Evolutionary conservation across 169 alveolate species (phyloP).

Genomic region (Prorocentrum cordatum): DNA sequence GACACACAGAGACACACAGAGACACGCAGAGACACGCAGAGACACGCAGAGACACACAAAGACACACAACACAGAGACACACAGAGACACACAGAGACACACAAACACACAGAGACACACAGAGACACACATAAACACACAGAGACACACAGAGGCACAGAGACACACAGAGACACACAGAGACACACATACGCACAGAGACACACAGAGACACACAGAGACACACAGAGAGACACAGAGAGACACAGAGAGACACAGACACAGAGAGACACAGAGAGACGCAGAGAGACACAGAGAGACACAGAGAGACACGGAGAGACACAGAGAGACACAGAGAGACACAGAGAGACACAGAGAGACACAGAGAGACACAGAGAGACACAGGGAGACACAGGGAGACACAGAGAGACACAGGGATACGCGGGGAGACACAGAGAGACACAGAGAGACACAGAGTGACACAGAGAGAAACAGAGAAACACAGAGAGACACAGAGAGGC

Average conservation of each 20-base stretch:
- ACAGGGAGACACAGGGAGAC: not conserved
- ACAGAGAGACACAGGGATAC: not conserved
- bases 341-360: not conserved
- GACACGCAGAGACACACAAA: too few species aligned
- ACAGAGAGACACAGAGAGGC: not conserved
- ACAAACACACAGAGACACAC: too few species aligned
- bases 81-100: too few species aligned
- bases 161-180: not conserved
- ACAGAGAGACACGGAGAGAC: not conserved
- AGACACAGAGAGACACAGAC: not conserved
- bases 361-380: not conserved
- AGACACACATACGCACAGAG: not conserved
- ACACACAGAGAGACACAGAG: not conserved
- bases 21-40: too few species aligned
- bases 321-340: not conserved
- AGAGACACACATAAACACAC: not conserved
- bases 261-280: not conserved
- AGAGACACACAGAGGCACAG: slow-evolving; percentile 1
- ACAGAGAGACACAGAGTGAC: not conserved
- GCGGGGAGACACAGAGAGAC: not conserved
- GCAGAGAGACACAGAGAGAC: not conserved
- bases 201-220: not conserved
- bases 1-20: too few species aligned
- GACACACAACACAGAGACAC: too few species aligned
- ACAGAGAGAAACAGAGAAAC: not conserved